These are phyloP conservation scores for Candida dubliniensis DNA, from an alignment of 1,139 yeast species.

Conservation along the genomic window DNA sequence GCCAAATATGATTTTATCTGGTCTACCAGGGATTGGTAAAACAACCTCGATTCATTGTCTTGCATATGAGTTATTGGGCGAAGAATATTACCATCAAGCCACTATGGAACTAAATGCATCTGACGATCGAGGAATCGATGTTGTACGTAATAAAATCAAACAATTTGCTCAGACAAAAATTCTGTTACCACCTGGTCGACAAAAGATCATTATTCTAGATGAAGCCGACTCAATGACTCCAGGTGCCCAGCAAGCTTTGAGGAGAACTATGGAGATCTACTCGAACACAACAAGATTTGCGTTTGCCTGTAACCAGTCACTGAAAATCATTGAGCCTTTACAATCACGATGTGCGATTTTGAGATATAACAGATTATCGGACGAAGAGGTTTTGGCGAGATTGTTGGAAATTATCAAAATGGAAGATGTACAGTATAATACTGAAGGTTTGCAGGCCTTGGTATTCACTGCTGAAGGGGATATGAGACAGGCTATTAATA, in stretches of 20 bases:
- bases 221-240: slow-evolving; percentile 99
- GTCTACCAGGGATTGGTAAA: slow-evolving; percentile 96
- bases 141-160: slow-evolving; percentile 48
- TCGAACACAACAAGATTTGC: slow-evolving; percentile 95
- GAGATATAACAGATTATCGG: slow-evolving; percentile 77
- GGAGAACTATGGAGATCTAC: slow-evolving; percentile 96
- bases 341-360: slow-evolving; percentile 96
- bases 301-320: slow-evolving; percentile 93
- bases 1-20: slow-evolving; percentile 94
- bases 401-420: slow-evolving; percentile 67
- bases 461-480: slow-evolving; percentile 98
- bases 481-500: slow-evolving; percentile 97
- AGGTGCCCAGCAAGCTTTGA: slow-evolving; percentile 95
- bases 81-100: slow-evolving; percentile 69
- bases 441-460: slow-evolving; percentile 90
- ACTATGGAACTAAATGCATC: slow-evolving; percentile 74
- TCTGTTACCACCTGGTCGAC: slow-evolving; percentile 48
- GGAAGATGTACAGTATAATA: slow-evolving; percentile 76
- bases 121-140: slow-evolving; percentile 52
- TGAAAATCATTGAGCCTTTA: slow-evolving; percentile 92
- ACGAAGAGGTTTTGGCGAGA: slow-evolving; percentile 80
- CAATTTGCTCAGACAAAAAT: slow-evolving; percentile 76
- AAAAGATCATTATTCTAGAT: slow-evolving; percentile 86
- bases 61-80: slow-evolving; percentile 79
- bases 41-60: slow-evolving; percentile 92